Percentiles rank a stretch among this genome's conserved stretches.
phyloP scores from a whole-genome alignment of 1,139 yeast species.

The Pichiaceae sp. region DNA sequence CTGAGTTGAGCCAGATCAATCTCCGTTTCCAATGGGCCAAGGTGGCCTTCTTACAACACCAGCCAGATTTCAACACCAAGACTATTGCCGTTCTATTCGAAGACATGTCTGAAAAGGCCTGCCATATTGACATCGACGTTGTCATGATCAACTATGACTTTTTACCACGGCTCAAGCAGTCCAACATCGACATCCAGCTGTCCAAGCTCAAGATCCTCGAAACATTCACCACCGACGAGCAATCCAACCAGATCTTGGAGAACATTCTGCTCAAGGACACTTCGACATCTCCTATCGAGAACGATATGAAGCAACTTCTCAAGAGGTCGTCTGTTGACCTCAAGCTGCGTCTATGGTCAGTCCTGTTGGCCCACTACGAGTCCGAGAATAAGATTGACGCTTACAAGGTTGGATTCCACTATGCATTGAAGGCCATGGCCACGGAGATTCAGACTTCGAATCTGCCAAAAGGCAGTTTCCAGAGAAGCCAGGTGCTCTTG shows the following conservation, averaged over 20 bases:
- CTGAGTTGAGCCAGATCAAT: conserved; percentile 7
- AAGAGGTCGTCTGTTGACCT: conserved; percentile 57
- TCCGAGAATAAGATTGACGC: conserved; percentile 30
- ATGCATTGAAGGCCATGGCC: conserved; percentile 36
- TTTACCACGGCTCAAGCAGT: conserved; percentile 50
- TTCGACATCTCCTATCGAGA: conserved; percentile 25
- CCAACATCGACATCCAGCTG: conserved; percentile 49
- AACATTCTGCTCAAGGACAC: conserved; percentile 27
- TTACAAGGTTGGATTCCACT: conserved; percentile 48
- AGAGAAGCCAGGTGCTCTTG: conserved; percentile 19
- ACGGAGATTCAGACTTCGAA: conserved; percentile 27
- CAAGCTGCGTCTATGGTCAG: conserved; percentile 67
- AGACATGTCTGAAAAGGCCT: conserved; percentile 8
- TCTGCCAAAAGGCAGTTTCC: conserved; percentile 8
- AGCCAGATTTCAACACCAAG: conserved; percentile 12
- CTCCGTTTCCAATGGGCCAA: conserved; percentile 19
- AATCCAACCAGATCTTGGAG: conserved; percentile 32
- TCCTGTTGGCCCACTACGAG: conserved; percentile 55
- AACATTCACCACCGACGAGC: conserved; percentile 52
- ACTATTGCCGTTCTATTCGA: conserved; percentile 7
- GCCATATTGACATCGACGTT: conserved; percentile 11
- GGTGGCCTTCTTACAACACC: conserved; percentile 14
- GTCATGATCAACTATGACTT: conserved; percentile 41
- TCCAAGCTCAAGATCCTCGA: conserved; percentile 62
- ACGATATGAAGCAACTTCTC: conserved; percentile 53